Evolutionary conservation across 2,329 filamentous ascomycete species (phyloP), one percentile per base, ranked within the genome.

Genomic region (Tolypocladium cylindrosporum): DNA sequence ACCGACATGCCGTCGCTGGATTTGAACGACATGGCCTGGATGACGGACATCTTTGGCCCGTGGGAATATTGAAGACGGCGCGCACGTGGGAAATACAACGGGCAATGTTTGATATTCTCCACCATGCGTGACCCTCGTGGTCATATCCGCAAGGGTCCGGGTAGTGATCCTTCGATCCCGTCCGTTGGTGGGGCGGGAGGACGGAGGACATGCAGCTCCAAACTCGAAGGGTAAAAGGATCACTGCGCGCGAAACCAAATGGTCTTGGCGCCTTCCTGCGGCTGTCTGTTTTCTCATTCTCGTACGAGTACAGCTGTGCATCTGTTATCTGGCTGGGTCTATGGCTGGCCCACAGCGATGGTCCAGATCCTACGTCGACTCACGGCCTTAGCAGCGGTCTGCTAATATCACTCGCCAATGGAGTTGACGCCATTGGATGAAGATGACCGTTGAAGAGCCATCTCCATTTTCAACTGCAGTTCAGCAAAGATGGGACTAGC

Each of bases 1-100:
- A 59, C 37, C 40, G 67, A 62, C 31, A 56, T 61, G n/a, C 65
- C 62, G 8, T 62, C 63, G 31, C 62, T 69, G 52, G 71, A 74
- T 56, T 69, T 73, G 51, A 65, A 63, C 8, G 71, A 74, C 59
- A 61, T 73, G 54, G 62, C 66, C 21, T 74, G 72, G 72, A 73
- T 74, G 69, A 66, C 69, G 19, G 71, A 74, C 45, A 66, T 72
- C 6, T 73, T 74, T 63, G 69, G 70, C 1, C 68, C 72, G 5
- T 73, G 71, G 72, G 71, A 73, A 21, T 68, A 69, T 45, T 71
- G 59, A 55, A n/a, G n/a, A 37, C 6, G 31, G 6, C 14, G 1
- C 39, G 8, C 24, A 14, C 21, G 36, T 2, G 36, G 34, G 14
- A 13, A 36, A 2, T 2, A 36, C 10, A 50, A 2, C 5, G 4